These are phyloP conservation scores for Neonectria ditissima DNA, from an alignment of 2,329 filamentous ascomycete species.

Conservation along the genomic window DNA sequence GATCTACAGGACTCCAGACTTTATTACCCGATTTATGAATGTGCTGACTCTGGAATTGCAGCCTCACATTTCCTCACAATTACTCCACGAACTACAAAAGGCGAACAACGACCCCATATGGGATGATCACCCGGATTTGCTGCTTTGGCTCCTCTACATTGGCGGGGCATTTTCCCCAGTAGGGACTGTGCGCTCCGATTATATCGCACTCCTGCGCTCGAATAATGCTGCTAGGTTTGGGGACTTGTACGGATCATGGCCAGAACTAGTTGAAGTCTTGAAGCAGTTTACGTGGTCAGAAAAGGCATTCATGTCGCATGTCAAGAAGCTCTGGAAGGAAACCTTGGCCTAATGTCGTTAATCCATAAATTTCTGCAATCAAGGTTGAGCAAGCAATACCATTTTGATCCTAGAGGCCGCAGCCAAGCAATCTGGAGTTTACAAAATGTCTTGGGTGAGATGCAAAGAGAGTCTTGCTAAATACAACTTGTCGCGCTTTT, in stretches of 20 bases:
- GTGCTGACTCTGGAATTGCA: slow-evolving; percentile 25
- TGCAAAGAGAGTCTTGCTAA: too few relatives aligned
- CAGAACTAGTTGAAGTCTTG: slow-evolving; percentile 46
- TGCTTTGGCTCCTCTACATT: slow-evolving; percentile 53
- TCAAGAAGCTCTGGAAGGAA: slow-evolving; percentile 50
- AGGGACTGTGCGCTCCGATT: slow-evolving; percentile 45
- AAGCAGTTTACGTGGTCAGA: slow-evolving; percentile 56
- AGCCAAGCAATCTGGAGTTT: too few relatives aligned
- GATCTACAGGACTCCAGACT: background rate
- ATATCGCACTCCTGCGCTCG: slow-evolving; percentile 40
- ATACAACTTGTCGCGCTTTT: too few relatives aligned
- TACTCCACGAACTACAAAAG: slow-evolving; percentile 50
- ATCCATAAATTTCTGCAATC: too few relatives aligned
- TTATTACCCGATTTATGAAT: background rate
- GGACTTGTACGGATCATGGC: slow-evolving; percentile 46
- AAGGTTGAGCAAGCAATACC: background rate
- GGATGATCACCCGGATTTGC: slow-evolving; percentile 48
- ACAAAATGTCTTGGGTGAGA: too few relatives aligned
- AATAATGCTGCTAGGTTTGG: slow-evolving; percentile 33
- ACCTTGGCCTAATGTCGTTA: background rate
- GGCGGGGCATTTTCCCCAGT: slow-evolving; percentile 53
- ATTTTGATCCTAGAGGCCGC: too few relatives aligned
- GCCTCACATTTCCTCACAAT: slow-evolving; percentile 47
- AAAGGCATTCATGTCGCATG: slow-evolving; percentile 47
- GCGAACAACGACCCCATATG: slow-evolving; percentile 46